A percentile compares a stretch with the other conserved stretches of the same genome.
These are phyloP conservation scores for Xylona heveae DNA, from an alignment of 495 filamentous ascomycete genomes.

Conservation along the genomic window DNA sequence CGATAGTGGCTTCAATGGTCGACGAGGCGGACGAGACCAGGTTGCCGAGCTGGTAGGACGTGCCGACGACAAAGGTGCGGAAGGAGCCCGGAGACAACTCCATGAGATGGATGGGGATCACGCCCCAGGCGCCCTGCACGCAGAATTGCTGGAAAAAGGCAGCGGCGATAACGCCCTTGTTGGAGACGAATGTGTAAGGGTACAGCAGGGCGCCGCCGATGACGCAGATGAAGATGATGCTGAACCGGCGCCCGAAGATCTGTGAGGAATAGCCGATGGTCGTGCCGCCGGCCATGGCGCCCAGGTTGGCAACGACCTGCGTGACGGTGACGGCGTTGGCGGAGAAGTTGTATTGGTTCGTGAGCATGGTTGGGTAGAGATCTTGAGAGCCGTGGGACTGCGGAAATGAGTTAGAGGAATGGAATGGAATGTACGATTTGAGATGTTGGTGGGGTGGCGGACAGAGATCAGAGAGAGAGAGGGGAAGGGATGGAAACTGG, in stretches of 20 bases:
- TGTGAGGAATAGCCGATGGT: slow-evolving; percentile 57
- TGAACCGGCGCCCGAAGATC: slow-evolving; percentile 65
- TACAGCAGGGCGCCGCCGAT: slow-evolving; percentile 63
- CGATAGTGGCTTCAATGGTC: slow-evolving; percentile 70
- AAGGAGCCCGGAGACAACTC: slow-evolving; percentile 65
- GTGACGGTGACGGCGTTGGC: slow-evolving; percentile 56
- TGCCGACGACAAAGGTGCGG: slow-evolving; percentile 68
- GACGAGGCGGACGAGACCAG: slow-evolving; percentile 57
- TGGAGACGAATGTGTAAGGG: slow-evolving; percentile 53
- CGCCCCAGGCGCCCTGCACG: slow-evolving; percentile 73
- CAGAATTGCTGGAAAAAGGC: slow-evolving; percentile 90
- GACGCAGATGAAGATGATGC: slow-evolving; percentile 56
- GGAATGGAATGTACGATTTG: neutral
- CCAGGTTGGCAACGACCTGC: slow-evolving; percentile 68
- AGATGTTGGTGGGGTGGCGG: neutral
- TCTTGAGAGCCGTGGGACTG: slow-evolving; percentile 80
- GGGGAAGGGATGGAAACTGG: slow-evolving; percentile 9
- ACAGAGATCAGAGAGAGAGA: no score
- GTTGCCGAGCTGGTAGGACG: slow-evolving; percentile 70
- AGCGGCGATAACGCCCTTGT: slow-evolving; percentile 43
- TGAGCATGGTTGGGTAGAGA: slow-evolving; percentile 69
- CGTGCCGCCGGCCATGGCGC: slow-evolving; percentile 61
- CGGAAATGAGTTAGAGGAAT: slow-evolving; percentile 4
- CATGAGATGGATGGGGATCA: slow-evolving; percentile 74
- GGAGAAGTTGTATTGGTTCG: slow-evolving; percentile 54